phyloP scores from a whole-genome alignment of 2,329 filamentous ascomycete genomes.

The Fusarium equiseti region DNA sequence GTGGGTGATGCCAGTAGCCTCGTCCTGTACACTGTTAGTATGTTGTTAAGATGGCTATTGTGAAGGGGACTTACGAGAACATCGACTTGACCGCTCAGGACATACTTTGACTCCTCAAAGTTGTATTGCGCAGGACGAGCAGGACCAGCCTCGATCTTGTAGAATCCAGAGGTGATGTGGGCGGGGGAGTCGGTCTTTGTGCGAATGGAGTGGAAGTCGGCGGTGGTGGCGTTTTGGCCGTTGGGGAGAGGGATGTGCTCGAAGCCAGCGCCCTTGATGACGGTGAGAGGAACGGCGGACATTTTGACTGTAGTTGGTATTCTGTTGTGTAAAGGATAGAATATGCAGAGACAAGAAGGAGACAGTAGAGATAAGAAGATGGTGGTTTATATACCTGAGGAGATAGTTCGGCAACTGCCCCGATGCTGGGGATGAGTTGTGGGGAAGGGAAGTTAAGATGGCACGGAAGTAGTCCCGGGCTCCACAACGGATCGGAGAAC shows the following conservation, averaged over 20 bases:
- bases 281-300: constrained; percentile 44
- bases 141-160: constrained; percentile 44
- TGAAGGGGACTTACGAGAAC: constrained; percentile 31
- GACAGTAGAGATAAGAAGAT: neutral
- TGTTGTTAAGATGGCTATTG: too few relatives aligned
- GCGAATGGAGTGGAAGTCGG: constrained; percentile 45
- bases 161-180: constrained; percentile 43
- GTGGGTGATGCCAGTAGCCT: constrained; percentile 45
- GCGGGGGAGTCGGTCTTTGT: constrained; percentile 44
- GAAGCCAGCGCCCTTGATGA: constrained; percentile 44
- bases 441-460: constrained; percentile 5
- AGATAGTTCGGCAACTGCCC: constrained; percentile 26
- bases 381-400: constrained; percentile 17
- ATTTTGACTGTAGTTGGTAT: constrained; percentile 14
- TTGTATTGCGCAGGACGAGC: constrained; percentile 38
- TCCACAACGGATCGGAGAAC: constrained; percentile 6
- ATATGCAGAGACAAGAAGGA: neutral
- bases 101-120: constrained; percentile 46
- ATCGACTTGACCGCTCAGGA: constrained; percentile 43
- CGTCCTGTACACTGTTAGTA: constrained; percentile 30
- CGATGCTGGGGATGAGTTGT: constrained; percentile 23
- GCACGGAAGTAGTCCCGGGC: constrained; percentile 25
- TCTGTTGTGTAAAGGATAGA: neutral
- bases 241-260: constrained; percentile 44
- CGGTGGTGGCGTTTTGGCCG: constrained; percentile 43